Percentiles rank a stretch among this genome's conserved stretches.
phyloP scores from a whole-genome alignment of 2,329 filamentous ascomycete genomes.

The Aureobasidium pullulans region DNA sequence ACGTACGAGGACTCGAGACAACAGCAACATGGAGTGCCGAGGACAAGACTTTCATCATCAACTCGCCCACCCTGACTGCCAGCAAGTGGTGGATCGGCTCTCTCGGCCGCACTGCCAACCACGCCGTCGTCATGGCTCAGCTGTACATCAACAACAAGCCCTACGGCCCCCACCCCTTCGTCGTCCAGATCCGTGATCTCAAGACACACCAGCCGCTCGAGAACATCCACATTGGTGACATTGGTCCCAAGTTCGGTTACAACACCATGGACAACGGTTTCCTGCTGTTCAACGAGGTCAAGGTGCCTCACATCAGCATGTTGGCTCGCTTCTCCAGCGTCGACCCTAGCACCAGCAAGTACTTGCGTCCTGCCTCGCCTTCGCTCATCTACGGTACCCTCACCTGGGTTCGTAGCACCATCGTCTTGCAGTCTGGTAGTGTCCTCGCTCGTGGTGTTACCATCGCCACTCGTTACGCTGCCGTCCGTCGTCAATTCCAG shows the following conservation, averaged over 20 bases:
- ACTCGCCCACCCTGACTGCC: constrained; percentile 66
- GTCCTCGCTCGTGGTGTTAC: constrained; percentile 69
- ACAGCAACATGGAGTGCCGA: constrained; percentile 65
- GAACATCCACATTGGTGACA: constrained; percentile 68
- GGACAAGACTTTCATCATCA: constrained; percentile 67
- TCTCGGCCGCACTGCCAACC: constrained; percentile 66
- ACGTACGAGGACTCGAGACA: constrained; percentile 65
- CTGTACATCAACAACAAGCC: constrained; percentile 60
- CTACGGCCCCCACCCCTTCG: constrained; percentile 69
- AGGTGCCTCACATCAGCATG: constrained; percentile 68
- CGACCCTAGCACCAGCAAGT: constrained; percentile 61
- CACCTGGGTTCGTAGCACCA: constrained; percentile 66
- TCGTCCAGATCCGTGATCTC: constrained; percentile 65
- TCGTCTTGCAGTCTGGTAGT: constrained; percentile 65
- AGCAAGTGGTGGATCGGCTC: constrained; percentile 85
- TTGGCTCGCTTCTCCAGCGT: constrained; percentile 63
- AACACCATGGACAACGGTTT: constrained; percentile 81
- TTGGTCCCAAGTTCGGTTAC: constrained; percentile 73
- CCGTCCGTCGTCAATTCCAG: constrained; percentile 70
- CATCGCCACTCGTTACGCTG: constrained; percentile 67
- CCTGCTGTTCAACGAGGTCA: constrained; percentile 67
- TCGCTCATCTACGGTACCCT: constrained; percentile 67
- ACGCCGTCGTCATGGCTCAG: constrained; percentile 74
- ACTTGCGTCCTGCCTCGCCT: constrained; percentile 58
- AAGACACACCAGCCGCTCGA: constrained; percentile 62